Conservation (phyloP, 1,284 basidiomycete species). For the Bondarzewia mesenterica region DNA sequence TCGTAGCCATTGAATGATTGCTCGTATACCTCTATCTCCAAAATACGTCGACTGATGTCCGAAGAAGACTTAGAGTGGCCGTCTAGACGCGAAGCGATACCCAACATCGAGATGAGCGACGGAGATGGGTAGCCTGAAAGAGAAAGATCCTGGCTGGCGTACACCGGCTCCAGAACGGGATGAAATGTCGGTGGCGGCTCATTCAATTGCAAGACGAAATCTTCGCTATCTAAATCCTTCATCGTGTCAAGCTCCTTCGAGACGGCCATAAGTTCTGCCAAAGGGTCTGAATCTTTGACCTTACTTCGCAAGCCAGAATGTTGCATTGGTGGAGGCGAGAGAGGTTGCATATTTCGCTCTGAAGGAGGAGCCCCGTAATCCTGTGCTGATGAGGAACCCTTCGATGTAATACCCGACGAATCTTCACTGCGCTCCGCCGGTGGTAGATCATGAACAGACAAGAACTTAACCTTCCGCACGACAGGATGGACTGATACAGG, state of each 20-base stretch:
- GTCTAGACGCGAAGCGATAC: constrained; percentile 2
- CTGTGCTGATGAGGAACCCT: too few species aligned
- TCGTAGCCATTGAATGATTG: constrained; percentile 11
- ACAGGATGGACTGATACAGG: not conserved
- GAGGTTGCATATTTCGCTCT: not conserved
- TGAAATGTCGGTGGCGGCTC: not conserved
- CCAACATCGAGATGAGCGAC: constrained; percentile 9
- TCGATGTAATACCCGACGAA: not conserved
- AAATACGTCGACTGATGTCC: constrained; percentile 1
- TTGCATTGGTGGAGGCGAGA: not conserved
- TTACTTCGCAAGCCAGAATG: not conserved
- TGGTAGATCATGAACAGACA: not conserved
- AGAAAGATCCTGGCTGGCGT: not conserved
- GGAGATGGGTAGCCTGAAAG: constrained; percentile 2
- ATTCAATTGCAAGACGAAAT: constrained; percentile 5
- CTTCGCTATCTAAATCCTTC: constrained; percentile 10
- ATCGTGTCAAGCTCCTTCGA: constrained; percentile 11
- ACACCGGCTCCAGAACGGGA: not conserved
- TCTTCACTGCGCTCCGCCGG: not conserved
- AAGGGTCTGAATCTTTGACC: constrained; percentile 4
- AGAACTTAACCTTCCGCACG: not conserved
- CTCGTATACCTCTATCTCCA: constrained; percentile 13
- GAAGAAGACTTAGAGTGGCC: not conserved
- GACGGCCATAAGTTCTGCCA: constrained; percentile 11
- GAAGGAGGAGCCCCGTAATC: not conserved